Percentiles rank a stretch among this genome's conserved stretches.
Evolutionary conservation across 805 yeast species (phyloP).

Genomic region (Scheffersomyces lignosus): DNA sequence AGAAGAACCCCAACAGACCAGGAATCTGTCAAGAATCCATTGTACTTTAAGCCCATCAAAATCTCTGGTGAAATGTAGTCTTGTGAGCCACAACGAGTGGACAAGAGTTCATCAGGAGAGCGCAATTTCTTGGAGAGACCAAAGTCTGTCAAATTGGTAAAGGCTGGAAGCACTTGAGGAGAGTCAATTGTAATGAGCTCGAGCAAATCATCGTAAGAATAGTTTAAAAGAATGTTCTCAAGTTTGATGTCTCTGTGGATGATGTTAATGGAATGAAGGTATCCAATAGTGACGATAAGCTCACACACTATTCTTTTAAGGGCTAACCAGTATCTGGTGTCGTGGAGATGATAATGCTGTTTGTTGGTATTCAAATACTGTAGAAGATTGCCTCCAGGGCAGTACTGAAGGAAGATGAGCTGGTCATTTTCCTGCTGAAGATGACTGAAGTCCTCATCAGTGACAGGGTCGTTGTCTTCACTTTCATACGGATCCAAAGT

Average conservation of each 20-base stretch:
- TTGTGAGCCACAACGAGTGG: conserved; percentile 93
- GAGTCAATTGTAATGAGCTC: conserved; percentile 9
- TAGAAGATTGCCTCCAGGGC: conserved; percentile 83
- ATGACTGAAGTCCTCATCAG: conserved; percentile 11
- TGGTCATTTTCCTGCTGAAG: conserved; percentile 27
- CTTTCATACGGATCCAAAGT: background rate
- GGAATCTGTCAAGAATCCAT: conserved; percentile 86
- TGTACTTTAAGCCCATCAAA: conserved; percentile 85
- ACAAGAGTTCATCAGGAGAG: conserved; percentile 59
- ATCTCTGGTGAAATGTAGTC: conserved; percentile 96
- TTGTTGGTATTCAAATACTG: conserved; percentile 49
- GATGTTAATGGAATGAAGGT: conserved; percentile 64
- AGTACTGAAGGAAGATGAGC: conserved; percentile 67
- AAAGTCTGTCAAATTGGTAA: conserved; percentile 77
- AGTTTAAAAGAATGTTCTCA: conserved; percentile 70
- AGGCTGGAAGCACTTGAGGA: conserved; percentile 17
- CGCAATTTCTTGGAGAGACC: conserved; percentile 78
- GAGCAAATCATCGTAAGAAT: conserved; percentile 28
- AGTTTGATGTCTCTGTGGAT: conserved; percentile 92
- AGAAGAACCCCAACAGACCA: conserved; percentile 96
- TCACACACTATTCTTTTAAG: conserved; percentile 70
- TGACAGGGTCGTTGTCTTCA: conserved; percentile 10
- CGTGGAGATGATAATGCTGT: conserved; percentile 28
- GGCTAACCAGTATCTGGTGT: conserved; percentile 43
- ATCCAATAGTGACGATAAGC: conserved; percentile 64